phyloP scores from a whole-genome alignment of 129 eudicot species.

The Chrysanthemum lavandulifolium region DNA sequence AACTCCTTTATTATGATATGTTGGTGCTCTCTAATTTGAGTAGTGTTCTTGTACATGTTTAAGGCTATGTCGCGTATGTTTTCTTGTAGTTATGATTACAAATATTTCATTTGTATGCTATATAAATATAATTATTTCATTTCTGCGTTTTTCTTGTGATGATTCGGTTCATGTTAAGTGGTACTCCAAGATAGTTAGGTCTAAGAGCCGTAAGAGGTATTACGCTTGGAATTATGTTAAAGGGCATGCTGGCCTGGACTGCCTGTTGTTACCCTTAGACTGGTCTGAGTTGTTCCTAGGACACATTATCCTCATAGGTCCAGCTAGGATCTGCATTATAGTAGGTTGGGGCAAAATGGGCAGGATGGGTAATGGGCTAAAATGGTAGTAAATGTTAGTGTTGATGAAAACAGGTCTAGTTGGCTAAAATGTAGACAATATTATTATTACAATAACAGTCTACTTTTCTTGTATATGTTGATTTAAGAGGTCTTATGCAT shows the following conservation, averaged over 20 bases:
- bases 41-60: background rate
- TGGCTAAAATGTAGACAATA: background rate
- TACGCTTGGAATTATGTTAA: slow-evolving; percentile 7
- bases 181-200: background rate
- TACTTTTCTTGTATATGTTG: background rate
- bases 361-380: background rate
- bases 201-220: background rate
- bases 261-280: too few relatives aligned
- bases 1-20: slow-evolving; percentile 7
- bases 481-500: background rate
- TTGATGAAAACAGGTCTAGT: background rate
- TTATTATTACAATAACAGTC: background rate
- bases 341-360: background rate
- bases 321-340: background rate
- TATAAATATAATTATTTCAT: background rate
- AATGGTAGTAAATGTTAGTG: too few relatives aligned
- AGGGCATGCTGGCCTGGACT: background rate
- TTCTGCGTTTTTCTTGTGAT: background rate
- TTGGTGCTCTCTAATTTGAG: background rate
- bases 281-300: too few relatives aligned
- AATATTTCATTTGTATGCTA: background rate
- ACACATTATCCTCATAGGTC: background rate
- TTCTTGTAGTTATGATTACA: background rate
- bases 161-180: background rate
- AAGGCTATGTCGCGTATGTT: background rate